Evolutionary conservation across 2,329 filamentous ascomycete genomes (phyloP).

Genomic region (Lecanicillium sp.): DNA sequence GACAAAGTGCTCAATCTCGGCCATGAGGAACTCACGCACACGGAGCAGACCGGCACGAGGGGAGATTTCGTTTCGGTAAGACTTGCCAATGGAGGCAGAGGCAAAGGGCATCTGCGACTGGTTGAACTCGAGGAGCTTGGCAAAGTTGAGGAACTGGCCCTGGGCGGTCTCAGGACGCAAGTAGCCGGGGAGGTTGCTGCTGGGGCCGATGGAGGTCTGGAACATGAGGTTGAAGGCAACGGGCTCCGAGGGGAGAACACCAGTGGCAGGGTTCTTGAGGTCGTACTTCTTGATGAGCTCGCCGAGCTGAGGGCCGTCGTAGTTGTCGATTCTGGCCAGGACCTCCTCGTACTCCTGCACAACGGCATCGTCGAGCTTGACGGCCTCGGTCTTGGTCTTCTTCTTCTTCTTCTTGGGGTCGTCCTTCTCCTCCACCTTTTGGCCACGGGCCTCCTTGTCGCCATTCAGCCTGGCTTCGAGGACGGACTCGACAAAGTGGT

Average conservation of each 20-base stretch:
- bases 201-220: slow-evolving; percentile 88
- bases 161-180: slow-evolving; percentile 93
- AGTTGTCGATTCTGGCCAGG: slow-evolving; percentile 92
- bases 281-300: slow-evolving; percentile 85
- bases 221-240: slow-evolving; percentile 99
- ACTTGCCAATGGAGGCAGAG: slow-evolving; percentile 94
- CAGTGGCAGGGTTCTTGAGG: slow-evolving; percentile 79
- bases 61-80: slow-evolving; percentile 96
- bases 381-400: slow-evolving; percentile 71
- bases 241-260: slow-evolving; percentile 67
- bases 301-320: slow-evolving; percentile 77
- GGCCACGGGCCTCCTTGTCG: slow-evolving; percentile 84
- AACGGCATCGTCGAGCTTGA: slow-evolving; percentile 80
- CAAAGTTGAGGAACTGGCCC: slow-evolving; percentile 96
- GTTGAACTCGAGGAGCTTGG: slow-evolving; percentile 94
- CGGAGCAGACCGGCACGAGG: slow-evolving; percentile 84
- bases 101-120: slow-evolving; percentile 94
- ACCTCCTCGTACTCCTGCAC: slow-evolving; percentile 87
- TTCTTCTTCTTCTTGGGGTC: slow-evolving; percentile 74
- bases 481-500: slow-evolving; percentile 93
- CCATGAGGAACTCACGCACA: slow-evolving; percentile 97
- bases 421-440: slow-evolving; percentile 71
- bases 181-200: slow-evolving; percentile 77
- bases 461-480: slow-evolving; percentile 81
- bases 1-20: slow-evolving; percentile 97